Conservation (phyloP, 129 eudicot genomes). For the sunflower (Helianthus annuus) region HanXRQr2.0-SUNRISE NC_035439.2:94983197-94983696, state of each 20-base stretch:
- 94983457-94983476: constrained; percentile 36
- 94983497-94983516: not conserved
- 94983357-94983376: constrained; percentile 42
- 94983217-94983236: constrained; percentile 4
- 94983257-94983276: constrained; percentile 16
- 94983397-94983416: constrained; percentile 32
- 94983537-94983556: constrained; percentile 88
- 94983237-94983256: constrained; percentile 2
- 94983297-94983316: constrained; percentile 49
- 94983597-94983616: constrained; percentile 70
- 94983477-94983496: not conserved
- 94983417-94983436: constrained; percentile 58
- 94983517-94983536: not conserved
- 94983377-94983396: constrained; percentile 7
- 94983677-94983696: constrained; percentile 58
- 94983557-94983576: constrained; percentile 88
- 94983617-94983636: constrained; percentile 43
- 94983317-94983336: constrained; percentile 65
- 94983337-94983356: constrained; percentile 67
- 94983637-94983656: constrained; percentile 77
- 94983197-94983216: constrained; percentile 1
- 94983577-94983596: constrained; percentile 84
- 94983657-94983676: constrained; percentile 63
- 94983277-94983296: constrained; percentile 37
- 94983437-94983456: constrained; percentile 68